Base-by-base conservation (phyloP, 495 filamentous ascomycete genomes). In the Neurospora pannonica region DNA sequence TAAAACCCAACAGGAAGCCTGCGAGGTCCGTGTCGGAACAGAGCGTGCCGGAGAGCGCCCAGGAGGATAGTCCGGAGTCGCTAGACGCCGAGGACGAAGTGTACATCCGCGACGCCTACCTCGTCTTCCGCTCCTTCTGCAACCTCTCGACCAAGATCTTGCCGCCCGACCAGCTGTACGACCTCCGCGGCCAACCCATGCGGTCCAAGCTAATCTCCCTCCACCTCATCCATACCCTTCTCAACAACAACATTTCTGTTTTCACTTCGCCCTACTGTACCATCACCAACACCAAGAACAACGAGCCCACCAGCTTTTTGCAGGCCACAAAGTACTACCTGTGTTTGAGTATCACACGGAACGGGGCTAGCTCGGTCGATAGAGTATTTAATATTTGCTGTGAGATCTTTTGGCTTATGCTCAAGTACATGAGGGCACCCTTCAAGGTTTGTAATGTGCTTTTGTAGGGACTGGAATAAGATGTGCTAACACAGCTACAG, bases 331-430 rank as follows among this genome's bases (percentile, higher is more conserved):
- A 97, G 77, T 97, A 97, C 78, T 97, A 98, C 81, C 89, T 99
- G 15, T 97, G 97, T 79, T 86, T 98, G 19, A 95, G 93, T 80
- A 89, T 98, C 72, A 97, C 93, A 40, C 90, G 96, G 42, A 99
- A 99, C 81, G 97, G 94, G 69, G 93, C 95, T 10, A 98, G 94
- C 82, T 93, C 94, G 4, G 94, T 97, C 37, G 92, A 92, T 73
- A 88, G 88, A 75, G 93, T 99, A 1, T 99, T 98, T 82, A 95
- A 98, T 78, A 93, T 97, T 39, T 93, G 92, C 82, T 97, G 94
- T 78, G 97, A 98, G 82, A 97, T 98, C 6, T 98, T 99, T 81
- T 98, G 94, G 94, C 82, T 98, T 74, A 97, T 98, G 91, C 82
- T 97, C 6, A 97, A 94, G 79, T 88, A 95, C 82, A 94, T 98